Conservation (phyloP, 2,329 filamentous ascomycete species). For the Endoconidiophora laricicola region DNA sequence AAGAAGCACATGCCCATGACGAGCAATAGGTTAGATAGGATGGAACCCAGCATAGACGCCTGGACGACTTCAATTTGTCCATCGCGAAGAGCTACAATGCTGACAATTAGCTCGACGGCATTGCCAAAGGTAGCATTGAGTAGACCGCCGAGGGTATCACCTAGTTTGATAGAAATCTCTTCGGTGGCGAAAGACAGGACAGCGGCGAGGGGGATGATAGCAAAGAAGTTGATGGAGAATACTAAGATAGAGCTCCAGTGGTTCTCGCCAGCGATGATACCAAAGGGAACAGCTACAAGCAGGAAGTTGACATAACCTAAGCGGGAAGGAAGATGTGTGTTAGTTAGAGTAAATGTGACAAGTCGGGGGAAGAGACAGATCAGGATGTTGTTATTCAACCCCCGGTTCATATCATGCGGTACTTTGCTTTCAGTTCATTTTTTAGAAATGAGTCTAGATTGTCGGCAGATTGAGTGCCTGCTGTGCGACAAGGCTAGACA, state of each 20-base stretch:
- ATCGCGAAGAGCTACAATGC: slow-evolving; percentile 73
- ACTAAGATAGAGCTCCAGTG: slow-evolving; percentile 49
- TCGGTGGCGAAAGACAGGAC: slow-evolving; percentile 64
- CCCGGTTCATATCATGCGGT: background rate
- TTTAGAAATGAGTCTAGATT: background rate
- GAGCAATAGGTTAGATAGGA: slow-evolving; percentile 83
- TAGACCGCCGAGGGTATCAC: slow-evolving; percentile 56
- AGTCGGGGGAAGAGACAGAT: background rate
- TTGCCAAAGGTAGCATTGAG: slow-evolving; percentile 68
- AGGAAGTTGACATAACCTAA: slow-evolving; percentile 49
- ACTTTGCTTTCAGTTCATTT: background rate
- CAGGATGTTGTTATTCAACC: background rate
- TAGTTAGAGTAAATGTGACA: background rate
- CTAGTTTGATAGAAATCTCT: slow-evolving; percentile 55
- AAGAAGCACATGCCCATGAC: slow-evolving; percentile 72
- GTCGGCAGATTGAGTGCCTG: background rate
- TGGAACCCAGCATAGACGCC: slow-evolving; percentile 90
- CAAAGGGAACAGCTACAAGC: slow-evolving; percentile 57
- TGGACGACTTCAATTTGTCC: slow-evolving; percentile 92
- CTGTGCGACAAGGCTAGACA: too few species aligned
- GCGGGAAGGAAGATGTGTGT: background rate
- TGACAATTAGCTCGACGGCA: slow-evolving; percentile 69
- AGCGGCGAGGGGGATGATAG: slow-evolving; percentile 59
- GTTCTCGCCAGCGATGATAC: slow-evolving; percentile 47
- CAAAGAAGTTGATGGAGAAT: slow-evolving; percentile 66